These are phyloP conservation scores for Maudiozyma barnettii DNA, from an alignment of 805 yeast species.

Conservation along the genomic window DNA sequence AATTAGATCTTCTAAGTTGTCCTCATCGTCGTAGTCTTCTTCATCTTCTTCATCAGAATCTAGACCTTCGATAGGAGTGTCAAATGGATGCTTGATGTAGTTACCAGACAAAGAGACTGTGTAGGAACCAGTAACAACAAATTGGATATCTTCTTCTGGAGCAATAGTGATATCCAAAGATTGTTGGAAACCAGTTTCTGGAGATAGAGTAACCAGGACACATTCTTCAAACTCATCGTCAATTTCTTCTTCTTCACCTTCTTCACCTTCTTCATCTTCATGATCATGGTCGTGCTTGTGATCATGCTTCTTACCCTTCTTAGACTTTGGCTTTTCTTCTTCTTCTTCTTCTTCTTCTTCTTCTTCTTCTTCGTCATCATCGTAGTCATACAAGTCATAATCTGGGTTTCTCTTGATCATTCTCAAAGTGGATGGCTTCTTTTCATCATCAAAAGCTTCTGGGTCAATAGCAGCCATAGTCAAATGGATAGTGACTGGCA, in stretches of 20 bases:
- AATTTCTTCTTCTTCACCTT: constrained; percentile 48
- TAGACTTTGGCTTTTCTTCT: constrained; percentile 38
- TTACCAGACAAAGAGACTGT: constrained; percentile 89
- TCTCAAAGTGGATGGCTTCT: constrained; percentile 82
- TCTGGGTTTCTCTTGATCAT: constrained; percentile 63
- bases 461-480: constrained; percentile 96
- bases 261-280: constrained; percentile 43
- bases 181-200: constrained; percentile 80
- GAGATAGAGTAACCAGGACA: constrained; percentile 83
- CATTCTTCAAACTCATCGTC: constrained; percentile 77
- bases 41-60: constrained; percentile 38
- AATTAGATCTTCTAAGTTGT: constrained; percentile 36
- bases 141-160: constrained; percentile 89
- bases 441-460: constrained; percentile 64
- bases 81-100: constrained; percentile 92
- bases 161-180: constrained; percentile 79
- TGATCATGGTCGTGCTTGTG: constrained; percentile 24
- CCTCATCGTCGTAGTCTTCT: constrained; percentile 32
- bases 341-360: constrained; percentile 40
- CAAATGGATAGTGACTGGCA: constrained; percentile 81
- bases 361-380: constrained; percentile 36
- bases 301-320: constrained; percentile 25
- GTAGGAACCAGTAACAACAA: constrained; percentile 93
- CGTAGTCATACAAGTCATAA: constrained; percentile 38
- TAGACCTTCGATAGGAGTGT: constrained; percentile 35